Conservation (phyloP, 2,329 filamentous ascomycete genomes). For the Xylaria polymorpha region DNA sequence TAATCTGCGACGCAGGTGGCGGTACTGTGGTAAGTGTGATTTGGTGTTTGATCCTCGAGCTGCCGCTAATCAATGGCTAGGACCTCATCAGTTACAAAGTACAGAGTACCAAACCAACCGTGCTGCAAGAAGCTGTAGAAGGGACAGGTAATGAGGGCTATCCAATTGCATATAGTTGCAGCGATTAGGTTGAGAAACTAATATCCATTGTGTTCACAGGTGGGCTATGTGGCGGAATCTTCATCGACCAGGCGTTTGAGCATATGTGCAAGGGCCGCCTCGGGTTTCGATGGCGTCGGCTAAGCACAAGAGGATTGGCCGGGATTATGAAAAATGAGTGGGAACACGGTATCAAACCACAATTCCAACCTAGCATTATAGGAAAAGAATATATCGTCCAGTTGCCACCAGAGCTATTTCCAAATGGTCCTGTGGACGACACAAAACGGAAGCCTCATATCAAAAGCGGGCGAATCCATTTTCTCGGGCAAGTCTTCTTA, state of each 20-base stretch:
- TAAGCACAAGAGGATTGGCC: constrained; percentile 8
- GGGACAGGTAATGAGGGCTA: constrained; percentile 14
- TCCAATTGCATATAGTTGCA: no score
- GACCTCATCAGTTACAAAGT: constrained; percentile 42
- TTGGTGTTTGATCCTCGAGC: not conserved
- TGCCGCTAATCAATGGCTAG: not conserved
- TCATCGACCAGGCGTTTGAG: constrained; percentile 27
- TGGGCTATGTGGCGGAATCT: constrained; percentile 23
- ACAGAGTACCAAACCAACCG: not conserved
- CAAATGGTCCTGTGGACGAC: constrained; percentile 4
- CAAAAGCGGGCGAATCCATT: constrained; percentile 23
- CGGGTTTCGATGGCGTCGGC: constrained; percentile 1
- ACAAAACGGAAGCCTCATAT: constrained; percentile 10
- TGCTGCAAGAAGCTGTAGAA: constrained; percentile 16
- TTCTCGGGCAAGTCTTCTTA: constrained; percentile 10
- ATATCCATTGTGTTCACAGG: not conserved
- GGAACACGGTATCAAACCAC: constrained; percentile 25
- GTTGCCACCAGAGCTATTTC: constrained; percentile 15
- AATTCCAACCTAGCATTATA: not conserved
- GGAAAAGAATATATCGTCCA: not conserved
- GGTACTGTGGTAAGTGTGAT: constrained; percentile 42
- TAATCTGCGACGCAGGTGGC: constrained; percentile 46
- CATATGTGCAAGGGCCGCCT: constrained; percentile 15
- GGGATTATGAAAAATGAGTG: constrained; percentile 26
- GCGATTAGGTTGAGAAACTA: not conserved